A percentile compares a stretch with the other conserved stretches of the same genome.
Conservation (phyloP, 1,139 yeast species). For the Taphrina betulina region DNA sequence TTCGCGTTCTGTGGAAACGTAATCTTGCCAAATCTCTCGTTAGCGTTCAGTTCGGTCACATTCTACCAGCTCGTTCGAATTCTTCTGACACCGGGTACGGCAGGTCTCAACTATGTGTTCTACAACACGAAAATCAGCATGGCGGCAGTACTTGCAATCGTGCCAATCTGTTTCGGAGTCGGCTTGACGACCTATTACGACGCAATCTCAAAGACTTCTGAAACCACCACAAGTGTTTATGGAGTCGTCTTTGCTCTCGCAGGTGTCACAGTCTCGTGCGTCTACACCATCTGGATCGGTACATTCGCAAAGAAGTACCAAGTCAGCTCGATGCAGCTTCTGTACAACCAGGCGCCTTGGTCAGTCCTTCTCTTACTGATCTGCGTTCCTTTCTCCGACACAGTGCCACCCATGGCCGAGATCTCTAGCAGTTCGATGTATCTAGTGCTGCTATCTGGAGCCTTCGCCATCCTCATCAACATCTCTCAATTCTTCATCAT, state of each 20-base stretch:
- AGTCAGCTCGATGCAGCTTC: conserved; percentile 30
- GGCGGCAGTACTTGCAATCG: conserved; percentile 15
- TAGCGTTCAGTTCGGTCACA: conserved; percentile 28
- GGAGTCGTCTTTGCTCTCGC: conserved; percentile 26
- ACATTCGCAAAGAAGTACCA: conserved; percentile 28
- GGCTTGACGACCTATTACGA: conserved; percentile 30
- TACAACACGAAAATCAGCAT: conserved; percentile 26
- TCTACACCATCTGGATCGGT: conserved; percentile 32
- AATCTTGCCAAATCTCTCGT: conserved; percentile 28
- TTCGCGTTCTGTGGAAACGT: conserved; percentile 31
- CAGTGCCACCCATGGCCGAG: conserved; percentile 20
- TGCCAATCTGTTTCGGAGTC: conserved; percentile 26
- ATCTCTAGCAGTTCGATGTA: conserved; percentile 15
- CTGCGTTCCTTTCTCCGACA: conserved; percentile 27
- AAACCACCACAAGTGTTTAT: conserved; percentile 19
- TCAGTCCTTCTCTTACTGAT: conserved; percentile 20
- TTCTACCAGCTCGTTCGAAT: conserved; percentile 30
- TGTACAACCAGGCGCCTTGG: conserved; percentile 29
- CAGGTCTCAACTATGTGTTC: conserved; percentile 23
- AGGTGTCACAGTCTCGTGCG: conserved; percentile 27
- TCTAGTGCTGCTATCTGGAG: conserved; percentile 26
- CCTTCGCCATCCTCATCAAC: conserved; percentile 29
- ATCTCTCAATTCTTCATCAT: conserved; percentile 32
- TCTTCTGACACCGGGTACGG: conserved; percentile 30
- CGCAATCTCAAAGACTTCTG: conserved; percentile 17